A percentile compares a stretch with the other conserved stretches of the same genome.
Conservation (phyloP, 192 early-diverging fungal genomes). For the Allomyces macrogynus region DNA sequence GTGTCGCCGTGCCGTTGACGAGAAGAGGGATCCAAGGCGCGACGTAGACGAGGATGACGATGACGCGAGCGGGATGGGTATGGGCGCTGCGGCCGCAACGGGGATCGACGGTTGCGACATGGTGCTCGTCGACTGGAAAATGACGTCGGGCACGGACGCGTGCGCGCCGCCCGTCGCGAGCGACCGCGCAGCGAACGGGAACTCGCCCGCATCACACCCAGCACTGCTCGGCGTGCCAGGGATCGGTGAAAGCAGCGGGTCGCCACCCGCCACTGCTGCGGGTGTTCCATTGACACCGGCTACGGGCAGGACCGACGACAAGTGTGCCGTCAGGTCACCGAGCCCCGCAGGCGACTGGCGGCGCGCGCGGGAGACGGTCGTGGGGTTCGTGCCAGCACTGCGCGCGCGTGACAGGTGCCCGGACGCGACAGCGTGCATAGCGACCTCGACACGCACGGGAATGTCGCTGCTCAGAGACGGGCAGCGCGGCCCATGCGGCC, state of each 20-base stretch:
- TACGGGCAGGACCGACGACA: too few relatives aligned
- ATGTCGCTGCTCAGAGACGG: neutral
- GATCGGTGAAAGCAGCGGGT: too few relatives aligned
- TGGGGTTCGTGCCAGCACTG: neutral
- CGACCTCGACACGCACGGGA: neutral
- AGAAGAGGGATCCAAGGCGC: neutral
- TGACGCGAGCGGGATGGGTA: neutral
- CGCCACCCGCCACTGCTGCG: too few relatives aligned
- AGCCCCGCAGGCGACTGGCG: neutral
- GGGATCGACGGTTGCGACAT: too few relatives aligned
- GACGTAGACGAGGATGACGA: neutral
- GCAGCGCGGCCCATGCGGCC: neutral
- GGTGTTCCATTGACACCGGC: too few relatives aligned
- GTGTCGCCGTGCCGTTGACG: conserved; percentile 4
- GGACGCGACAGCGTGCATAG: neutral
- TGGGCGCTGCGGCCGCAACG: neutral
- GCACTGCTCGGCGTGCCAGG: too few relatives aligned
- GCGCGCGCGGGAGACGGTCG: neutral
- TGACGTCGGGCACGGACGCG: too few relatives aligned
- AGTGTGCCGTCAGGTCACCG: too few relatives aligned
- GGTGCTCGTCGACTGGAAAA: too few relatives aligned
- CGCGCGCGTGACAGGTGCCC: neutral
- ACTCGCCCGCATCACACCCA: too few relatives aligned
- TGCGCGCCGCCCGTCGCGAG: neutral
- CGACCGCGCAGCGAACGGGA: neutral